Conservation (phyloP, 345 rosid species). For the Durio zibethinus region DNA sequence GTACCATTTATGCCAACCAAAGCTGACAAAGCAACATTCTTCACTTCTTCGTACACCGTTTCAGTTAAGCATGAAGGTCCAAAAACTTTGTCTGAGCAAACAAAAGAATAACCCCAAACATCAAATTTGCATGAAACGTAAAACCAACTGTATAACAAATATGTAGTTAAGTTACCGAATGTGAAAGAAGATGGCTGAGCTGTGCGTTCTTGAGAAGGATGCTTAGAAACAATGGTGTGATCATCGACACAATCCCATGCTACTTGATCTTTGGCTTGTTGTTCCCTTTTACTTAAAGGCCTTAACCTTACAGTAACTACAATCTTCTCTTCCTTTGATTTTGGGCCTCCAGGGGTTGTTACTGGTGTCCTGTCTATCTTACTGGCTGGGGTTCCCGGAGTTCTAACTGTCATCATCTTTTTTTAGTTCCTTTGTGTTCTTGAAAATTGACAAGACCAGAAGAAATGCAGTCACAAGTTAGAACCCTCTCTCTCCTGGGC, state of each 20-base stretch:
- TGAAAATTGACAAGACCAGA: slow-evolving; percentile 9
- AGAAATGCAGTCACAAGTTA: background rate
- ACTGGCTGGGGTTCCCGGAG: slow-evolving; percentile 83
- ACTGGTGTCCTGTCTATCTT: slow-evolving; percentile 73
- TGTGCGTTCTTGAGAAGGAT: slow-evolving; percentile 71
- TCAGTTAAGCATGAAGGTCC: slow-evolving; percentile 76
- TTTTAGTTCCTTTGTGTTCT: background rate
- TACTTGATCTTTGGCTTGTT: slow-evolving; percentile 74
- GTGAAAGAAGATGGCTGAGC: slow-evolving; percentile 73
- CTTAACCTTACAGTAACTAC: slow-evolving; percentile 93
- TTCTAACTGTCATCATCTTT: slow-evolving; percentile 47
- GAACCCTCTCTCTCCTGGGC: background rate
- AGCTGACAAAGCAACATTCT: slow-evolving; percentile 95
- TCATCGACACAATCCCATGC: slow-evolving; percentile 97
- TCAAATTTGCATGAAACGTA: background rate
- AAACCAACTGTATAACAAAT: background rate
- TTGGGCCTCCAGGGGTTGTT: slow-evolving; percentile 71
- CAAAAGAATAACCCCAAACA: slow-evolving; percentile 12
- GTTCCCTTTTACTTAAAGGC: slow-evolving; percentile 89
- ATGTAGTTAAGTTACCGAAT: slow-evolving; percentile 54
- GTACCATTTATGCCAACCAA: slow-evolving; percentile 95
- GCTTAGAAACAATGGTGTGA: slow-evolving; percentile 67
- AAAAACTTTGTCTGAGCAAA: slow-evolving; percentile 80
- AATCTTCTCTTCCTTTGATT: slow-evolving; percentile 86
- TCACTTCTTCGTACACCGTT: slow-evolving; percentile 91